These are phyloP conservation scores for Mycena sanguinolenta DNA, from an alignment of 768 basidiomycete genomes.

Conservation along the genomic window DNA sequence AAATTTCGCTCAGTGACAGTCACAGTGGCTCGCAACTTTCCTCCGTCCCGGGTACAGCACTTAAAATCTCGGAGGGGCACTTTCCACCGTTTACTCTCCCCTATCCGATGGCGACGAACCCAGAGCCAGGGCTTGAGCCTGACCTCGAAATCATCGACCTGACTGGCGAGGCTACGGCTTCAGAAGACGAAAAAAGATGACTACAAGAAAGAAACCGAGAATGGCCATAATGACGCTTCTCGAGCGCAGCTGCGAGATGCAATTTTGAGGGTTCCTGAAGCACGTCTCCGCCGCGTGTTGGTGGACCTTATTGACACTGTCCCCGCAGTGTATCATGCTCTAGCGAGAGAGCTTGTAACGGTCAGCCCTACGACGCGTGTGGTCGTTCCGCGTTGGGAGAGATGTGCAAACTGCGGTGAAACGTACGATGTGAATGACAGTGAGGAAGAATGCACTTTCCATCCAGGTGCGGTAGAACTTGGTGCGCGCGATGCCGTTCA, in stretches of 20 bases:
- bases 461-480: slow-evolving; percentile 65
- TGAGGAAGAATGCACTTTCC: slow-evolving; percentile 61
- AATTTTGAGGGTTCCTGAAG: slow-evolving; percentile 57
- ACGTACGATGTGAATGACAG: slow-evolving; percentile 58
- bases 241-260: slow-evolving; percentile 58
- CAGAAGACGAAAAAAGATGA: slow-evolving; percentile 44
- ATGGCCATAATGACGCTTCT: slow-evolving; percentile 52
- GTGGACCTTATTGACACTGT: slow-evolving; percentile 53
- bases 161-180: slow-evolving; percentile 55
- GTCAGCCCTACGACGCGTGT: slow-evolving; percentile 50
- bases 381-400: slow-evolving; percentile 60
- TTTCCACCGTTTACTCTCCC: no score
- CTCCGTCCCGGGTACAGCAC: no score
- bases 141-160: slow-evolving; percentile 56
- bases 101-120: slow-evolving; percentile 9
- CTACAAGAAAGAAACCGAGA: slow-evolving; percentile 42
- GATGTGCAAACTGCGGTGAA: slow-evolving; percentile 61
- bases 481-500: slow-evolving; percentile 2
- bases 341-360: slow-evolving; percentile 60
- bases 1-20: no score
- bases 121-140: slow-evolving; percentile 17
- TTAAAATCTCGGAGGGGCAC: no score
- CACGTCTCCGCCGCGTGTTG: slow-evolving; percentile 58
- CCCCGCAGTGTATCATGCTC: slow-evolving; percentile 56
- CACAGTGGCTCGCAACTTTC: no score